These are phyloP conservation scores for Claviceps spartinae DNA, from an alignment of 2,329 filamentous ascomycete genomes.

Conservation along the genomic window DNA sequence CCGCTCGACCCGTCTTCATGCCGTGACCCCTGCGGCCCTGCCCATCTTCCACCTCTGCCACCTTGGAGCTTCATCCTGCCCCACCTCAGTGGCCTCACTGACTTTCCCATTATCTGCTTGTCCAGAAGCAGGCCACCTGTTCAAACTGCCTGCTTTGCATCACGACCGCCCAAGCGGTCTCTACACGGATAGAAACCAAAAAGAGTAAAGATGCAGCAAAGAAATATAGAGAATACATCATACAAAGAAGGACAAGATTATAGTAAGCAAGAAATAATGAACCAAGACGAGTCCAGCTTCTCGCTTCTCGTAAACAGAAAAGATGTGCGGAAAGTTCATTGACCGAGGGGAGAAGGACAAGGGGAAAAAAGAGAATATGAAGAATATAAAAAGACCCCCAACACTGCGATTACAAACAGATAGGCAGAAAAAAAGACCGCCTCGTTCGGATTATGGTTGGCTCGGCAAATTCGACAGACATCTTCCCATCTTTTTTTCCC, in stretches of 20 bases:
- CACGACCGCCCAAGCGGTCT: neutral
- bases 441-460: conserved; percentile 1
- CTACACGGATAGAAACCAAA: neutral
- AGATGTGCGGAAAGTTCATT: neutral
- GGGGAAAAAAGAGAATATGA: conserved; percentile 13
- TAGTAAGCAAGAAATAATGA: conserved; percentile 17
- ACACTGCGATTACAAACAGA: neutral
- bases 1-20: too few relatives aligned
- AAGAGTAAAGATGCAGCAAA: neutral
- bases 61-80: too few relatives aligned
- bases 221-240: conserved; percentile 13
- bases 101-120: neutral
- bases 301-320: neutral
- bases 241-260: conserved; percentile 16
- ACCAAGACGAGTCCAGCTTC: neutral
- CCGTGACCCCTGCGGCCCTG: too few relatives aligned
- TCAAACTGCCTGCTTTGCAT: neutral
- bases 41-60: too few relatives aligned
- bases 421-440: conserved; percentile 11
- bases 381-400: conserved; percentile 6
- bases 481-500: neutral
- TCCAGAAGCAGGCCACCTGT: neutral
- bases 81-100: neutral
- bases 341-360: conserved; percentile 3
- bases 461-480: neutral